Base-by-base conservation (phyloP, 257 asterid genomes). In the Plantago elongata region DNA sequence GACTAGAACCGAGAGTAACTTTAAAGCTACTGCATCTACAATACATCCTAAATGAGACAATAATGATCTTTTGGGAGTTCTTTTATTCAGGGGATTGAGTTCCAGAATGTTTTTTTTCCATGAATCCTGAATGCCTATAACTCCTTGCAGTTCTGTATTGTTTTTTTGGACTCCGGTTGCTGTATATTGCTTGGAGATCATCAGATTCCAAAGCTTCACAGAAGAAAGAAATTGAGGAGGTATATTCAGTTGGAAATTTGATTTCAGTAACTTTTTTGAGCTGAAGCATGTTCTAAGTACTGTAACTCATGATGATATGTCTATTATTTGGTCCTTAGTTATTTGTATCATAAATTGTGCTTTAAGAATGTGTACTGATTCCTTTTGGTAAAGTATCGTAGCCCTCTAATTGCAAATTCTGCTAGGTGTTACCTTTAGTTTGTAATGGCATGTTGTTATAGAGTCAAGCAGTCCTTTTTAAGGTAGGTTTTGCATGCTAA, bases 171-270 rank as follows among this genome's bases (percentile, higher is more conserved):
- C 83, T 92, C 62, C 98, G 98, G 9, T 74, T 92, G 54, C 89
- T 92, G 43, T 92, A 89, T 72, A 86, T 92, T 66, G 97, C 96
- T 54, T 92, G 97, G 95, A 88, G 84, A 72, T 81, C 59, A 58
- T 40, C 99, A 57, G 95, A 84, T 69, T 52, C 99, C 34, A 89
- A 89, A 79, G 83, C 81, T 69, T 92, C 99, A 9, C 97, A 89
- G 77, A 87, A 92, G 56, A 92, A 83, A 70, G 99, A 92, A 72
- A 86, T 92, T 22, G 97, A 92, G 77, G 99, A 86, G 74, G 99
- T 92, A 83, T 40, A 87, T 73, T 59, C 13, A 6, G 8, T 52
- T 51, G 57, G 3, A 44, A 51, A 51, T 56, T 64, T 67, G 46
- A 58, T 52, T 13, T 49, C 29, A 14, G 13, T 13, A 1, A 52